These are phyloP conservation scores for Salix suchowensis DNA, from an alignment of 345 rosid genomes.

Conservation along the genomic window DNA sequence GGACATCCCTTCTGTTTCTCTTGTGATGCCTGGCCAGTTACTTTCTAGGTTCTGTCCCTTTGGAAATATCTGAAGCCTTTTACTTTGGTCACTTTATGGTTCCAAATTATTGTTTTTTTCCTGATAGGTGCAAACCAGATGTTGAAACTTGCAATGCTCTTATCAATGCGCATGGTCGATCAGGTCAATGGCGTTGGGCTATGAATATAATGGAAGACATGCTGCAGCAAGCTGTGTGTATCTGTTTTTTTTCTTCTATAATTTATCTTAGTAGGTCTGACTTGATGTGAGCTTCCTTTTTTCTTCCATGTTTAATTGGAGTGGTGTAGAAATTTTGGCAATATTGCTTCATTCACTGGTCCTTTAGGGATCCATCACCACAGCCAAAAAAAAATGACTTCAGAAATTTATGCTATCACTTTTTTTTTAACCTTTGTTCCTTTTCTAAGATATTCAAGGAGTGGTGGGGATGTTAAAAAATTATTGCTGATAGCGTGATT, in stretches of 20 bases:
- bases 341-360: not conserved
- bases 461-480: not conserved
- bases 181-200: constrained; percentile 96
- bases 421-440: not conserved
- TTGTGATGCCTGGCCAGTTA: too few relatives aligned
- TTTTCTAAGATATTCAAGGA: not conserved
- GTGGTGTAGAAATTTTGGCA: constrained; percentile 1
- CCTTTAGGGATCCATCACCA: not conserved
- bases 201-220: constrained; percentile 86
- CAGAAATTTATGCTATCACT: not conserved
- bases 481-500: not conserved
- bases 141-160: constrained; percentile 86
- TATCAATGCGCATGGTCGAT: constrained; percentile 81
- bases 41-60: not conserved
- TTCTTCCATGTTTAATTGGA: constrained; percentile 7
- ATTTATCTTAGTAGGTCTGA: constrained; percentile 29
- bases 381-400: not conserved
- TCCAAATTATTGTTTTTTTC: not conserved
- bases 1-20: too few relatives aligned
- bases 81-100: not conserved
- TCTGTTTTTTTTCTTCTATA: constrained; percentile 30
- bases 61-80: not conserved
- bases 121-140: constrained; percentile 80
- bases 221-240: constrained; percentile 83
- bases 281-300: constrained; percentile 35